phyloP scores from a whole-genome alignment of 306 rosid genomes.

The Cucurbita ficifolia region DNA sequence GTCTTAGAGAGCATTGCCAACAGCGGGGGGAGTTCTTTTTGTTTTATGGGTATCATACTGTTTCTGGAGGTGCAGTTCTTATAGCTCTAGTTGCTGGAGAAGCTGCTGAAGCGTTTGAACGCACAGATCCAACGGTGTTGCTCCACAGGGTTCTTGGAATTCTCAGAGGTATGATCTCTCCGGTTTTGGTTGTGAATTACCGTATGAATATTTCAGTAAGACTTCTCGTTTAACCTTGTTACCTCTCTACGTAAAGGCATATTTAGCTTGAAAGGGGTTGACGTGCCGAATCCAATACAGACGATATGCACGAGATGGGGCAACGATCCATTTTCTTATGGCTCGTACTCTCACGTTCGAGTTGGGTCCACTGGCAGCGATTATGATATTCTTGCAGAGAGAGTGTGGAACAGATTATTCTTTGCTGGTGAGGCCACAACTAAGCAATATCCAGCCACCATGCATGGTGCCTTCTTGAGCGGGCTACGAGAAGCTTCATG shows the following conservation, averaged over 20 bases:
- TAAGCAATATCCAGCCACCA: constrained; percentile 89
- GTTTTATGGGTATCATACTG: constrained; percentile 81
- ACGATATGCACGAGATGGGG: constrained; percentile 94
- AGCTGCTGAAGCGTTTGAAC: constrained; percentile 81
- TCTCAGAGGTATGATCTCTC: constrained; percentile 51
- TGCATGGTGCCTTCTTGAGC: constrained; percentile 92
- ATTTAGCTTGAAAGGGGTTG: constrained; percentile 51
- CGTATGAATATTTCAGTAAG: background rate
- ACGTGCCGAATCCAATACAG: constrained; percentile 68
- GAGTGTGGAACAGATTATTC: constrained; percentile 58
- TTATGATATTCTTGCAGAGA: constrained; percentile 80
- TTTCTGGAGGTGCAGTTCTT: constrained; percentile 81
- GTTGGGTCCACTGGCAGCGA: constrained; percentile 72
- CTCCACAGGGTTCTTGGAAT: constrained; percentile 51
- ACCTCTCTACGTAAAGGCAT: constrained; percentile 40
- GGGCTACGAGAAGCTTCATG: constrained; percentile 89
- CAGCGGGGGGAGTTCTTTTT: constrained; percentile 86
- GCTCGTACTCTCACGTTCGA: constrained; percentile 86
- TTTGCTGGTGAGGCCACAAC: constrained; percentile 96
- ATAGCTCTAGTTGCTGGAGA: constrained; percentile 93
- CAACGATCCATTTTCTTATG: constrained; percentile 69
- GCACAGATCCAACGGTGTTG: constrained; percentile 48
- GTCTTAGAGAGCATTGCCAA: constrained; percentile 52
- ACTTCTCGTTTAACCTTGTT: background rate
- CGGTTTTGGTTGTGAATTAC: background rate